These are phyloP conservation scores for Knoxdaviesia capensis DNA, from an alignment of 2,329 filamentous ascomycete species.

Conservation along the genomic window DNA sequence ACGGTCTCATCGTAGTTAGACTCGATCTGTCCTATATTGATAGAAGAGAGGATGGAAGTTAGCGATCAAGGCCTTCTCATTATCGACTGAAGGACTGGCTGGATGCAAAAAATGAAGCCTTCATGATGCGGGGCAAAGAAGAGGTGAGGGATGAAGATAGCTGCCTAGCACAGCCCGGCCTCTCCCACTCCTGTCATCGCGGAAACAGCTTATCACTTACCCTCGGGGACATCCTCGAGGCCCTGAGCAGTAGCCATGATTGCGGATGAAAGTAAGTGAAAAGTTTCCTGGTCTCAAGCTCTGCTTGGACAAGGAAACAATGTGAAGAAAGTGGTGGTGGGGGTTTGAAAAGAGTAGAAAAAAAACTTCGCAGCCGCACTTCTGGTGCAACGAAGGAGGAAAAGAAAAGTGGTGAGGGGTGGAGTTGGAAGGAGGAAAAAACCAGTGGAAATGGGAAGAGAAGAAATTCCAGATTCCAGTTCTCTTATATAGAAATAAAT, in stretches of 20 bases:
- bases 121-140: background rate
- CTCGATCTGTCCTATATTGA: constrained; percentile 76
- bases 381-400: constrained; percentile 13
- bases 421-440: constrained; percentile 3
- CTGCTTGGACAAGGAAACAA: constrained; percentile 31
- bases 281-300: constrained; percentile 56
- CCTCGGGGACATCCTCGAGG: constrained; percentile 93
- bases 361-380: constrained; percentile 10
- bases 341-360: constrained; percentile 11
- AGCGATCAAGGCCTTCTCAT: background rate
- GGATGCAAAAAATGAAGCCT: background rate
- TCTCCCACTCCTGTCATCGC: background rate
- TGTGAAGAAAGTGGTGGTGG: constrained; percentile 16
- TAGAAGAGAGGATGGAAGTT: background rate
- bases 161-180: background rate
- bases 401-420: constrained; percentile 7
- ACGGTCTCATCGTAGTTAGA: constrained; percentile 99
- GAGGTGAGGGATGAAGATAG: background rate
- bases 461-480: constrained; percentile 2
- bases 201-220: constrained; percentile 33
- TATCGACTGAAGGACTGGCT: background rate
- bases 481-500: constrained; percentile 3
- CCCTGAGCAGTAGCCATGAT: constrained; percentile 98
- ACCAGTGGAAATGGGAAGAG: constrained; percentile 2
- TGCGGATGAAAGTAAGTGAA: constrained; percentile 34